A percentile compares a stretch with the other conserved stretches of the same genome.
phyloP scores from a whole-genome alignment of 2,329 filamentous ascomycete species.

The Paraphoma chrysanthemicola region DNA sequence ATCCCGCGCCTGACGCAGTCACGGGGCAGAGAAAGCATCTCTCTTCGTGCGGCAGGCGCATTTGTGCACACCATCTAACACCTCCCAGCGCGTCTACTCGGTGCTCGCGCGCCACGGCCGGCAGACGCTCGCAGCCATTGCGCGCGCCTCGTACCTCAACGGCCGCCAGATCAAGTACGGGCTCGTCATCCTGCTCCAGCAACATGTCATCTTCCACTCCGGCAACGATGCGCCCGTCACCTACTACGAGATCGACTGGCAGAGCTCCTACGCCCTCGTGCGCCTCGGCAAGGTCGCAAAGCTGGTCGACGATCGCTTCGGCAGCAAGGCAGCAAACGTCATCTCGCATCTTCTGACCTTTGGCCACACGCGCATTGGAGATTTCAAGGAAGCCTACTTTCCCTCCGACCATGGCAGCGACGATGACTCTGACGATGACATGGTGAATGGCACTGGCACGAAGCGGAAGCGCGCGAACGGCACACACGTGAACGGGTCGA shows the following conservation, averaged over 20 bases:
- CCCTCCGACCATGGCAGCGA: slow-evolving; percentile 39
- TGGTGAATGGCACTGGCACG: slow-evolving; percentile 26
- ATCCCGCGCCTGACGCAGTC: background rate
- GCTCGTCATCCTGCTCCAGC: slow-evolving; percentile 83
- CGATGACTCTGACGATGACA: slow-evolving; percentile 42
- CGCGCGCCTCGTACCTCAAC: slow-evolving; percentile 74
- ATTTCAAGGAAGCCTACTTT: slow-evolving; percentile 71
- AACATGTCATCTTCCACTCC: slow-evolving; percentile 81
- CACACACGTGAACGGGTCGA: slow-evolving; percentile 26
- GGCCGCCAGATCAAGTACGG: slow-evolving; percentile 81
- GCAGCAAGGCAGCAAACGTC: slow-evolving; percentile 74
- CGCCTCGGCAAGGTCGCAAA: slow-evolving; percentile 83
- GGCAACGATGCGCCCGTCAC: slow-evolving; percentile 68
- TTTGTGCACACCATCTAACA: slow-evolving; percentile 15
- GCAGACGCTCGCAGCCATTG: slow-evolving; percentile 72
- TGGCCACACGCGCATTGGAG: slow-evolving; percentile 76
- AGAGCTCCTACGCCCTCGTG: slow-evolving; percentile 80
- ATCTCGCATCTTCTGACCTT: slow-evolving; percentile 77
- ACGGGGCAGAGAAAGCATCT: background rate
- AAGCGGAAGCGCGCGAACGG: slow-evolving; percentile 34
- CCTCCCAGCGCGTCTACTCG: slow-evolving; percentile 78
- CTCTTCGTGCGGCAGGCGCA: slow-evolving; percentile 3
- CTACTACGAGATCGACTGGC: slow-evolving; percentile 83
- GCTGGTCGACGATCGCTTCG: slow-evolving; percentile 75
- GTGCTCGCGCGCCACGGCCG: slow-evolving; percentile 81